These are phyloP conservation scores for Magnaporthiopsis incrustans DNA, from an alignment of 2,329 filamentous ascomycete species.

Conservation along the genomic window DNA sequence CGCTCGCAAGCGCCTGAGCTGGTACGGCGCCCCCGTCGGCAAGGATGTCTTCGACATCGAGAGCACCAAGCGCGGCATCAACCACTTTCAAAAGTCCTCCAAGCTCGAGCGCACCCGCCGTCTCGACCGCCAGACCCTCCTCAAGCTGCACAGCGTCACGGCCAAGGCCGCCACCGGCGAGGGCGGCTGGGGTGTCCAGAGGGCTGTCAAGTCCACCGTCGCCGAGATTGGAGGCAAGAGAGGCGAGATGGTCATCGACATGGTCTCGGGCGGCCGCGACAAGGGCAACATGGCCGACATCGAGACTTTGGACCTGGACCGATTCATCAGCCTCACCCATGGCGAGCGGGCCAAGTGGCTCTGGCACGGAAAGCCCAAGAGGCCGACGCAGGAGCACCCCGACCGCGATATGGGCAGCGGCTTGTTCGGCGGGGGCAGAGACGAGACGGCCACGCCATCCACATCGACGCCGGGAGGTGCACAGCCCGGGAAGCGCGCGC, in stretches of 20 bases:
- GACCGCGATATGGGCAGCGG: conserved; percentile 39
- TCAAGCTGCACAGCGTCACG: conserved; percentile 72
- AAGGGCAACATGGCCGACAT: conserved; percentile 87
- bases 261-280: conserved; percentile 69
- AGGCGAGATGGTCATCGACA: conserved; percentile 91
- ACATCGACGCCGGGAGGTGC: not conserved
- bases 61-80: conserved; percentile 73
- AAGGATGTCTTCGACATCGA: conserved; percentile 91
- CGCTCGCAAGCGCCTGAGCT: conserved; percentile 80
- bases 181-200: conserved; percentile 83
- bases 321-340: conserved; percentile 67
- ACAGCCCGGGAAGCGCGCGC: conserved; percentile 1
- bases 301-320: conserved; percentile 84
- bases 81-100: conserved; percentile 81
- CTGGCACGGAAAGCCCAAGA: conserved; percentile 83
- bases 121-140: conserved; percentile 75
- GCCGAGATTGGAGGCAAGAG: conserved; percentile 90
- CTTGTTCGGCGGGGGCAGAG: conserved; percentile 41
- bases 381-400: conserved; percentile 37
- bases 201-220: conserved; percentile 90
- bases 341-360: conserved; percentile 88
- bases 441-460: conserved; percentile 31
- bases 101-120: conserved; percentile 71
- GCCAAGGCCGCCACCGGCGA: conserved; percentile 85
- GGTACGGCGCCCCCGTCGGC: conserved; percentile 70